A percentile compares a stretch with the other conserved stretches of the same genome.
These are phyloP conservation scores for Trypanosoma vivax DNA, from an alignment of 208 protist species.

Conservation along the genomic window DNA sequence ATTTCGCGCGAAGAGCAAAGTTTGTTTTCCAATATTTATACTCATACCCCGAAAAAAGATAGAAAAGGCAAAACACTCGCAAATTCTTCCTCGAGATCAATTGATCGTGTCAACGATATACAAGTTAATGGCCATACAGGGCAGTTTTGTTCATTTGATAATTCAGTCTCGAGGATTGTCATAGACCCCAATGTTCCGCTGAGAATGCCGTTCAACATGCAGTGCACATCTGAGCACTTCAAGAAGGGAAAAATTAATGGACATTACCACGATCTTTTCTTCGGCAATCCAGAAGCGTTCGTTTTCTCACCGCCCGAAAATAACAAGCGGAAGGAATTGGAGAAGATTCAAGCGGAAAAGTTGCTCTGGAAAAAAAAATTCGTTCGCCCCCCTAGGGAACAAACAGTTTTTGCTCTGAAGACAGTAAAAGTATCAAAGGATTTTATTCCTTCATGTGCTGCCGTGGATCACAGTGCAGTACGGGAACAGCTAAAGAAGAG, in stretches of 20 bases:
- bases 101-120: background rate
- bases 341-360: constrained; percentile 25
- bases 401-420: constrained; percentile 25
- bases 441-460: constrained; percentile 77
- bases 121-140: background rate
- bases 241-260: constrained; percentile 17
- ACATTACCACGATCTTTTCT: constrained; percentile 74
- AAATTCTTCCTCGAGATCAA: background rate
- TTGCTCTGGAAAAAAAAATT: constrained; percentile 18
- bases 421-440: constrained; percentile 45
- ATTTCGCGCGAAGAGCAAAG: constrained; percentile 54
- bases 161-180: constrained; percentile 34
- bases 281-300: constrained; percentile 45
- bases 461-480: constrained; percentile 21
- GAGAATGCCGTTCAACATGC: constrained; percentile 32
- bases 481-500: constrained; percentile 12
- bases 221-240: constrained; percentile 19
- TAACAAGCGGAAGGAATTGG: constrained; percentile 64
- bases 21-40: constrained; percentile 62
- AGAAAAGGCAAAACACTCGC: constrained; percentile 6
- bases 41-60: constrained; percentile 25
- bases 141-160: background rate
- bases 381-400: constrained; percentile 5
- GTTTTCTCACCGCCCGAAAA: constrained; percentile 46
- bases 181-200: constrained; percentile 70